Conservation (phyloP, 2,329 filamentous ascomycete genomes). For the Monilinia polystroma region DNA sequence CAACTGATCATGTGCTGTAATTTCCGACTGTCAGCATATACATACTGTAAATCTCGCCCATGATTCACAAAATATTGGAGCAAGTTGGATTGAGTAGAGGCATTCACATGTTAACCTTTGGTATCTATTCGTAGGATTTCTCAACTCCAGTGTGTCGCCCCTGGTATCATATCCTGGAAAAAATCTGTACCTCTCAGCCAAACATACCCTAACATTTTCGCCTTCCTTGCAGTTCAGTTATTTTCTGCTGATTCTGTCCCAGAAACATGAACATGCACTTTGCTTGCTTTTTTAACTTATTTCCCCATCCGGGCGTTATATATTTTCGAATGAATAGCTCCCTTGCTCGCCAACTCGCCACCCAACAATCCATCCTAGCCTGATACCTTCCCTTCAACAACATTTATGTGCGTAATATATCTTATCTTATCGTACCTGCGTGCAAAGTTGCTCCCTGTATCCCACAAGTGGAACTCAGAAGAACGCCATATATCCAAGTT, state of each 20-base stretch:
- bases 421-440: background rate
- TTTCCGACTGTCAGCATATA: background rate
- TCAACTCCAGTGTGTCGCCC: background rate
- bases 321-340: too few relatives aligned
- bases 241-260: background rate
- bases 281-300: background rate
- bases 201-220: background rate
- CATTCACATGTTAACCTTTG: background rate
- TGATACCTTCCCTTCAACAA: background rate
- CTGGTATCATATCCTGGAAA: too few relatives aligned
- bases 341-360: too few relatives aligned
- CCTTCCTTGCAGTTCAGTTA: too few relatives aligned
- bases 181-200: accelerated
- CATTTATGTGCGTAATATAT: background rate
- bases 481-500: constrained; percentile 9
- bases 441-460: background rate
- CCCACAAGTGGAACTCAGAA: background rate
- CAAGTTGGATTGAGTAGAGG: background rate
- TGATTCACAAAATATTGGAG: background rate
- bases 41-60: background rate
- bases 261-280: background rate
- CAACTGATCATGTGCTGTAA: background rate
- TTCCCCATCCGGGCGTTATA: background rate
- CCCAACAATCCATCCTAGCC: too few relatives aligned
- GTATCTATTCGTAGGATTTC: background rate